phyloP scores from a whole-genome alignment of 768 basidiomycete species.

The Rhodotorula toruloides region DNA sequence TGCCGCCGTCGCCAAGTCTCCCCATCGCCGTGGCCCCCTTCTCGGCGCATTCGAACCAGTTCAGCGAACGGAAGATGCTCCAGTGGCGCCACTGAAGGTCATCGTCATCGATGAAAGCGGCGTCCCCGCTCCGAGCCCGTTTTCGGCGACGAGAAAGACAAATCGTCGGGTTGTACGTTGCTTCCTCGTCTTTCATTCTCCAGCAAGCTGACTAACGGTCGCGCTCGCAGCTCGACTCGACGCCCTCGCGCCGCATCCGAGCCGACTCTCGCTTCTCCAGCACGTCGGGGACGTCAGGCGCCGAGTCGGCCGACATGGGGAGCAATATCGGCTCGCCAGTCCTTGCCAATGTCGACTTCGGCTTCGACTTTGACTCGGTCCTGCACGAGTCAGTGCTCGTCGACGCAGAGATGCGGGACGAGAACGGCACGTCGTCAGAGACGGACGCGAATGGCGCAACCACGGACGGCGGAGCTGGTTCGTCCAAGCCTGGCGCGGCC shows the following conservation, averaged over 20 bases:
- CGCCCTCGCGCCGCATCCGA: conserved; percentile 24
- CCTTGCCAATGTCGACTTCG: conserved; percentile 24
- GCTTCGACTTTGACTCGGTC: conserved; percentile 26
- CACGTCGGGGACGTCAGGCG: conserved; percentile 36
- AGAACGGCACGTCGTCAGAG: conserved; percentile 21
- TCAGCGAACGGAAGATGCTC: background rate
- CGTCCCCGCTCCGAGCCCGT: conserved; percentile 25
- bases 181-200: background rate
- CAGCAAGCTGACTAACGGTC: background rate
- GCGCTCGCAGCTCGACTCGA: conserved; percentile 2
- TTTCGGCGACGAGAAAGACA: conserved; percentile 12
- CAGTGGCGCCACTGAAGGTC: conserved; percentile 6
- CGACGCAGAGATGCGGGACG: conserved; percentile 18
- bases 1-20: background rate
- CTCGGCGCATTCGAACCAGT: conserved; percentile 30
- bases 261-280: conserved; percentile 33
- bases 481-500: conserved; percentile 8
- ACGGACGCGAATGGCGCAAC: conserved; percentile 27
- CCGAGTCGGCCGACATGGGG: conserved; percentile 17
- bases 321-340: conserved; percentile 25
- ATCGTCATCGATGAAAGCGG: conserved; percentile 29
- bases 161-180: conserved; percentile 14
- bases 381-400: conserved; percentile 26
- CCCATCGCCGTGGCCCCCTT: conserved; percentile 9
- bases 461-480: conserved; percentile 2